phyloP scores from a whole-genome alignment of 345 rosid genomes.

The Citrus medica region DNA sequence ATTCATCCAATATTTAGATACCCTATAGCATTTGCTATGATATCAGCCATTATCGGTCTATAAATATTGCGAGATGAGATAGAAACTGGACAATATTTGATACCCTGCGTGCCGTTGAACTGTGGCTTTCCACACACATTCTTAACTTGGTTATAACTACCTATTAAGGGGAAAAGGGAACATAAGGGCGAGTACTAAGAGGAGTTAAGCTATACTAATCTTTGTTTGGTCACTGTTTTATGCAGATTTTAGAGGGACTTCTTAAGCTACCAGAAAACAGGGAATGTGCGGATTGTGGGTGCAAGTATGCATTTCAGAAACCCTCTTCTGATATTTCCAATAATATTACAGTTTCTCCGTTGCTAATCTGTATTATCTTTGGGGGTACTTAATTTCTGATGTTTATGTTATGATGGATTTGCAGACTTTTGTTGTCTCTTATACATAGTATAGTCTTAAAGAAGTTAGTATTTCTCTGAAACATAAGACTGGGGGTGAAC shows the following conservation, averaged over 20 bases:
- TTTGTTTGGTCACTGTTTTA: not conserved
- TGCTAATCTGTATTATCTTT: not conserved
- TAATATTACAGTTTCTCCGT: not conserved
- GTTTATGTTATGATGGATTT: not conserved
- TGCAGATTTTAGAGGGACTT: constrained; percentile 55
- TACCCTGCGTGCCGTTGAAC: not conserved
- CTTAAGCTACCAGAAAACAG: constrained; percentile 51
- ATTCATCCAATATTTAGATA: not conserved
- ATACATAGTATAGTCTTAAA: not conserved
- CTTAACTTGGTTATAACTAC: not conserved
- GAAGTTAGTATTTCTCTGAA: not conserved
- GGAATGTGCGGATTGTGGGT: constrained; percentile 59
- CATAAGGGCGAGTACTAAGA: no score
- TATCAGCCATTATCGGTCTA: not conserved
- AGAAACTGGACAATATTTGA: not conserved
- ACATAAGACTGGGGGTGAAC: not conserved
- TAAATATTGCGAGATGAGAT: not conserved
- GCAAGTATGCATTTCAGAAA: constrained; percentile 32
- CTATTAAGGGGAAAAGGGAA: not conserved
- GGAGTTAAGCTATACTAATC: no score
- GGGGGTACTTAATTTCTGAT: not conserved
- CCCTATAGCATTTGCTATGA: not conserved
- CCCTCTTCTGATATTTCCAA: not conserved
- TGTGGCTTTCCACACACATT: not conserved
- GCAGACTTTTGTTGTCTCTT: not conserved